Evolutionary conservation across 495 filamentous ascomycete species (phyloP).

Genomic region (Bombardia bombarda): DNA sequence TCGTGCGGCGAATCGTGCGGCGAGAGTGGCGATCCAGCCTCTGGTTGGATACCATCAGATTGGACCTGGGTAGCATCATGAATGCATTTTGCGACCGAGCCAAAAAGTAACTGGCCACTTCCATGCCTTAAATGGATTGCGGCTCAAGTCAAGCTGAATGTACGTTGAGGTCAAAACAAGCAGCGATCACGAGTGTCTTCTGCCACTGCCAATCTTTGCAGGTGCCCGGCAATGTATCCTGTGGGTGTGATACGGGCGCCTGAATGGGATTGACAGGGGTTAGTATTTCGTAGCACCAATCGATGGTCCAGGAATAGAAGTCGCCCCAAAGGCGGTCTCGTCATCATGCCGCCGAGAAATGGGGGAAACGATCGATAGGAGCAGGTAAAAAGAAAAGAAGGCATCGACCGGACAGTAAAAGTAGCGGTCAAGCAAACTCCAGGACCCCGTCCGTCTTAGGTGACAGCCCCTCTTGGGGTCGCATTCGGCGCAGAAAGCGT

Average conservation of each 20-base stretch:
- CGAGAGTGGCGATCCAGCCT: constrained; percentile 1
- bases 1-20: constrained; percentile 1
- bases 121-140: too few relatives aligned
- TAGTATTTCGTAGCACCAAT: constrained; percentile 11
- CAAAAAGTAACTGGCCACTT: not conserved
- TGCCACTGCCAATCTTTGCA: too few relatives aligned
- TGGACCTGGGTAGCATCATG: constrained; percentile 3
- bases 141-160: too few relatives aligned
- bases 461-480: too few relatives aligned
- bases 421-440: not conserved
- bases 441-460: not conserved
- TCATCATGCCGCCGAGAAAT: not conserved
- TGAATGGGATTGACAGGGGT: too few relatives aligned
- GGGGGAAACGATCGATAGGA: not conserved
- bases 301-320: constrained; percentile 6
- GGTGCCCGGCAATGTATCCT: not conserved
- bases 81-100: constrained; percentile 1
- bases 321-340: constrained; percentile 22
- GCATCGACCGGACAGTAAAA: not conserved
- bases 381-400: not conserved
- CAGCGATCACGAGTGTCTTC: too few relatives aligned
- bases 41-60: constrained; percentile 15
- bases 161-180: too few relatives aligned
- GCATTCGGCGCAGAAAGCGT: too few relatives aligned
- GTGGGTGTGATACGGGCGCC: constrained; percentile 6